Percentiles rank a stretch among this genome's conserved stretches.
phyloP scores from a whole-genome alignment of 306 rosid species.

The peach (Prunus persica) region Prunus_persica_NCBIv2 NC_034012.1:239501-240000 shows the following conservation, averaged over 20 bases:
- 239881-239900: constrained; percentile 44
- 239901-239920: constrained; percentile 56
- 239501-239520: constrained; percentile 40
- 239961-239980: constrained; percentile 52
- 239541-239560: constrained; percentile 41
- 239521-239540: constrained; percentile 45
- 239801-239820: background rate
- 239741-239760: background rate
- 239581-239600: constrained; percentile 59
- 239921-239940: constrained; percentile 47
- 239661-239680: background rate
- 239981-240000: constrained; percentile 59
- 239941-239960: constrained; percentile 35
- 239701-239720: background rate
- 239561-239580: constrained; percentile 38
- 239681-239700: background rate
- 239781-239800: background rate
- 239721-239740: background rate
- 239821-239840: constrained; percentile 9
- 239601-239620: constrained; percentile 31
- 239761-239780: background rate
- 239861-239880: constrained; percentile 45
- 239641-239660: background rate
- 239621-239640: constrained; percentile 4
- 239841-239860: constrained; percentile 56